These are phyloP conservation scores for Aspergillus affinis DNA, from an alignment of 495 filamentous ascomycete genomes.

Conservation along the genomic window DNA sequence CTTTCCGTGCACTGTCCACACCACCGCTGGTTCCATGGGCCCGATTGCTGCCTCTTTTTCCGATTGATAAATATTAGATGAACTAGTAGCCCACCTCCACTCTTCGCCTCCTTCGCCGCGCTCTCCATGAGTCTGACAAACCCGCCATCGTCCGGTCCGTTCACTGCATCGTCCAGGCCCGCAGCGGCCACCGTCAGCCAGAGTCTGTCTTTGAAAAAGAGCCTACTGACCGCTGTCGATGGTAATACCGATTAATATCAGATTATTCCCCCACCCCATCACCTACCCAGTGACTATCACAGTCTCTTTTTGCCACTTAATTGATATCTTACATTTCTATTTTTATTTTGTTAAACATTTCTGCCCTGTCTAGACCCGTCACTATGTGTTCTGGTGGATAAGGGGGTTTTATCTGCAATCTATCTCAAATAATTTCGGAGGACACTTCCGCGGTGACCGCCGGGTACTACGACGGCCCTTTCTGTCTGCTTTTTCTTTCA, in stretches of 20 bases:
- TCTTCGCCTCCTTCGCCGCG: conserved; percentile 6
- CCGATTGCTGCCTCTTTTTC: conserved; percentile 15
- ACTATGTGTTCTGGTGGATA: conserved; percentile 25
- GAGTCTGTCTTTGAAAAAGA: conserved; percentile 66
- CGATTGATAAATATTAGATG: conserved; percentile 19
- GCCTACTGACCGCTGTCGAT: conserved; percentile 75
- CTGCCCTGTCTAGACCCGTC: conserved; percentile 11
- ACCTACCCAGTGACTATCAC: conserved; percentile 21
- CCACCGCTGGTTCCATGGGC: conserved; percentile 17
- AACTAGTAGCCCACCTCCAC: conserved; percentile 9
- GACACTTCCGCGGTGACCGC: not conserved
- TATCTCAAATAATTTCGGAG: conserved; percentile 1
- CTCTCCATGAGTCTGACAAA: conserved; percentile 53
- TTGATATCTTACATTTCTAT: conserved; percentile 19
- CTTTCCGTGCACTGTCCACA: conserved; percentile 12
- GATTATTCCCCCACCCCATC: conserved; percentile 15
- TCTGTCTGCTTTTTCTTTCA: conserved; percentile 24
- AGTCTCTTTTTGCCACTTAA: conserved; percentile 21
- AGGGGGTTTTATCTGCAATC: not conserved
- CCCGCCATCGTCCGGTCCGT: conserved; percentile 52
- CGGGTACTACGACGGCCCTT: conserved; percentile 10
- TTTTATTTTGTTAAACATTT: conserved; percentile 15
- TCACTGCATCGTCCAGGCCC: conserved; percentile 38
- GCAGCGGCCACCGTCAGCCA: conserved; percentile 46
- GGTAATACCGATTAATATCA: conserved; percentile 51